Evolutionary conservation across 2,329 filamentous ascomycete species (phyloP).

Genomic region (Epichloe elymi): DNA sequence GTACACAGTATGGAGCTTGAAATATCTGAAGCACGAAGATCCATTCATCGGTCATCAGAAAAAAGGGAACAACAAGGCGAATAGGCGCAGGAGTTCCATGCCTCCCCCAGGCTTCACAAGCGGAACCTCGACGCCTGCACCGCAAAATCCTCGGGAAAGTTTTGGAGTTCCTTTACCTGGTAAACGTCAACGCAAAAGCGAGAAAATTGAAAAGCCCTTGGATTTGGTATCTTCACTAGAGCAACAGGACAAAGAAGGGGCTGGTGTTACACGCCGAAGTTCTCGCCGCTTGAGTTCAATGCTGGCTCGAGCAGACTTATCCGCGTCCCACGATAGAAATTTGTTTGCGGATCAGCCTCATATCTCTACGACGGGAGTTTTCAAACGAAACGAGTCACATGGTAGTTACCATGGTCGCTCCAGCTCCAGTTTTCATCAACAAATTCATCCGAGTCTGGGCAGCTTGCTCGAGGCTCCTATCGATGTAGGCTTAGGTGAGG

Average conservation of each 20-base stretch:
- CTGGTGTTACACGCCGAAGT: slow-evolving; percentile 41
- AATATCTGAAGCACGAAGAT: slow-evolving; percentile 59
- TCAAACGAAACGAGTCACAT: slow-evolving; percentile 60
- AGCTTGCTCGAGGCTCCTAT: slow-evolving; percentile 56
- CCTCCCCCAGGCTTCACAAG: slow-evolving; percentile 57
- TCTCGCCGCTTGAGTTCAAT: slow-evolving; percentile 81
- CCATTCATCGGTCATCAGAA: slow-evolving; percentile 34
- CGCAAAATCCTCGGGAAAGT: slow-evolving; percentile 61
- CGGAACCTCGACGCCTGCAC: slow-evolving; percentile 65
- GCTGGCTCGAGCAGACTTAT: slow-evolving; percentile 74
- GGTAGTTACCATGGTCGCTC: slow-evolving; percentile 27
- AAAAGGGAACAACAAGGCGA: slow-evolving; percentile 32
- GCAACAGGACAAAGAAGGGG: slow-evolving; percentile 44
- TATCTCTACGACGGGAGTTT: slow-evolving; percentile 26
- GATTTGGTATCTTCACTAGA: slow-evolving; percentile 61
- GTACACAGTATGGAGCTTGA: slow-evolving; percentile 75
- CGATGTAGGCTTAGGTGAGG: slow-evolving; percentile 58
- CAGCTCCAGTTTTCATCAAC: slow-evolving; percentile 30
- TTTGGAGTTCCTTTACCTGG: slow-evolving; percentile 48
- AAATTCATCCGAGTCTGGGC: slow-evolving; percentile 38
- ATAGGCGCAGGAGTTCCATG: slow-evolving; percentile 50
- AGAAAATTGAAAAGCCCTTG: slow-evolving; percentile 36
- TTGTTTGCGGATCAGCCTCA: slow-evolving; percentile 59
- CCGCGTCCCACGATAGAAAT: slow-evolving; percentile 67
- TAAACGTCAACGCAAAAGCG: slow-evolving; percentile 39